Base-by-base conservation (phyloP, 129 eudicot species). In the Gnaphalium uliginosum region DNA sequence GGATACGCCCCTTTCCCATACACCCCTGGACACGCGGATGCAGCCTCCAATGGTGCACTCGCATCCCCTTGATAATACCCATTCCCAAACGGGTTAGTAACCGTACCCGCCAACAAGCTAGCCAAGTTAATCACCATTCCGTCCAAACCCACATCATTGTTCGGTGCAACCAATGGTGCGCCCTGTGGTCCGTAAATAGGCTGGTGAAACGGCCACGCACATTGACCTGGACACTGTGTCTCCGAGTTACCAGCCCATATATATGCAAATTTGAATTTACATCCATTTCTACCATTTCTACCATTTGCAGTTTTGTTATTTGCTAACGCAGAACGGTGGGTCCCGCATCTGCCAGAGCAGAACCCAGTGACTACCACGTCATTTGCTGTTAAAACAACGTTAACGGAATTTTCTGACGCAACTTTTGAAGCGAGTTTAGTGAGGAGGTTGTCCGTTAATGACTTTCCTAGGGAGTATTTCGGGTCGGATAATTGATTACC, bases 201-300 rank as follows among this genome's bases (percentile, higher is more conserved):
- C 62, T 77, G 76, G 39, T 82, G 80, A 22, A 82, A 82, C 3
- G 89, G 89, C 89, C 89, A 85, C 11, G 86, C 86, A 17, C 89
- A 85, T 35, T 78, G 76, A 29, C 89, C 89, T 18, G 89, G 86
- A 43, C 89, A 85, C 68, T 82, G 89, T 10, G 60, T 71, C 43
- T 24, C 89, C 27, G 83, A 82, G 62, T 83, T 83, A 0, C 89
- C 89, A 30, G 79, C 89, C 89, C 86, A 85, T 2, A 85, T 73
- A 41, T 78, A 76, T 1, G 74, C 76, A 30, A 70, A 75, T 66
- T 59, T 79, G 84, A 74, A 37, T 30, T 11, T 72, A 23, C 69
- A 69, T 5, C 73, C 65, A 43, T 11, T 35, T 46, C 71, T 66
- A 11, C 73, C 65, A 43, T 11, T 35, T 46, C 71, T 66, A 11